Evolutionary conservation across 495 filamentous ascomycete species (phyloP), one percentile per base, ranked within the genome.

Genomic region (Trichocladium uniseriatum): DNA sequence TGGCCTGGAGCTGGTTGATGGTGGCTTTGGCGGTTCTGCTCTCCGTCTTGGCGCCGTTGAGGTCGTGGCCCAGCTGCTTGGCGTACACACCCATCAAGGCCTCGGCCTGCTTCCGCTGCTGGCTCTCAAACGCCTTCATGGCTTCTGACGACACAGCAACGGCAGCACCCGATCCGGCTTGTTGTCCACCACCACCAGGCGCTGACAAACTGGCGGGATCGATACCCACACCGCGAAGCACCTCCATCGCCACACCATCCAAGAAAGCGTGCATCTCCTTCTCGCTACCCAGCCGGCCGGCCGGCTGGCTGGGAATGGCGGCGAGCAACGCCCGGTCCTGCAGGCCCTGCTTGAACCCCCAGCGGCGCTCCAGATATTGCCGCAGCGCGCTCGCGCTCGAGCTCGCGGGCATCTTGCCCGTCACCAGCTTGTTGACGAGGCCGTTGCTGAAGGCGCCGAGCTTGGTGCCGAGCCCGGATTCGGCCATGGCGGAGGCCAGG

Each of bases 401-500:
- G 34, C 15, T 37, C 13, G 34, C 34, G 34, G 34, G 34, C 34
- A 37, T 37, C 34, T 37, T 37, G 34, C 34, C 14, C 13, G 34
- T 37, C 5, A 37, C 15, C 13, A 37, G 4, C 34, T 37, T 37
- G 34, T 6, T n/a, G 34, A 37, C 15, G 5, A 37, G 10, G 34
- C 5, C 34, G 34, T 16, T 37, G 34, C 13, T 37, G 34, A 37
- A 37, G 15, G 34, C 5, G 4, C 34, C 34, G 6, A 37, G 34
- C 34, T 37, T 37, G 34, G 34, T n/a, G 5, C 34, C 34, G 6
- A 16, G 13, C 13, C 34, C 34, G 5, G 10, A 4, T 5, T 37
- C 34, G 34, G 34, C 89, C 10, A 37, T 87, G 66, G 92, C 89
- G 73, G 94, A 19, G 86, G 85, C 40, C 94, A 37, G 72, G 67